Evolutionary conservation across 768 basidiomycete species (phyloP).

Genomic region (Auricularia sp.): DNA sequence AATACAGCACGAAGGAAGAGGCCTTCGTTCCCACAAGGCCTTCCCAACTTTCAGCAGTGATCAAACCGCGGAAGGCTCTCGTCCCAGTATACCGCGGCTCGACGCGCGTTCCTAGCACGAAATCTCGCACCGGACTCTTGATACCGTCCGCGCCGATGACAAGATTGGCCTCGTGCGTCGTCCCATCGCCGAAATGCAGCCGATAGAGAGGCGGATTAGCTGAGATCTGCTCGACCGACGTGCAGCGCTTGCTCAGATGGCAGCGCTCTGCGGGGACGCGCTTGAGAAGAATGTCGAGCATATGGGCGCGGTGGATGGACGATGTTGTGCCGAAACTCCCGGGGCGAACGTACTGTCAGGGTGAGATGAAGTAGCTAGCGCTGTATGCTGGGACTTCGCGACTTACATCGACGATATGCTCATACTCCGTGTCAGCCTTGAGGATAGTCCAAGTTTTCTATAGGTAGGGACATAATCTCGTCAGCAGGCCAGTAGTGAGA

Average conservation of each 20-base stretch:
- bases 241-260: not conserved
- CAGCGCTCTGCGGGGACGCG: not conserved
- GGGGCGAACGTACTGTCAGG: not conserved
- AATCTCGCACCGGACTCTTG: not conserved
- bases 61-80: not conserved
- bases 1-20: not conserved
- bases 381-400: not conserved
- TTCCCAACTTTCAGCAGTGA: not conserved
- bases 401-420: not conserved
- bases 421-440: not conserved
- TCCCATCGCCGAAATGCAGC: not conserved
- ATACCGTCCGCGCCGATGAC: not conserved
- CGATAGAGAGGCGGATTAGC: not conserved
- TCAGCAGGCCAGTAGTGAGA: not conserved
- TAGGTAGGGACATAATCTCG: not conserved
- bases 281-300: not conserved
- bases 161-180: not conserved
- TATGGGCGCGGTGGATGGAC: not conserved
- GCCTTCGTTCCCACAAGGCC: not conserved
- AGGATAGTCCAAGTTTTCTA: not conserved
- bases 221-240: not conserved
- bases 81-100: not conserved
- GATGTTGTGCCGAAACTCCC: not conserved
- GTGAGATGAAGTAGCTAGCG: not conserved
- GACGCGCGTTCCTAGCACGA: not conserved